These are phyloP conservation scores for Athelia sp. DNA, from an alignment of 1,284 basidiomycete species.

Conservation along the genomic window DNA sequence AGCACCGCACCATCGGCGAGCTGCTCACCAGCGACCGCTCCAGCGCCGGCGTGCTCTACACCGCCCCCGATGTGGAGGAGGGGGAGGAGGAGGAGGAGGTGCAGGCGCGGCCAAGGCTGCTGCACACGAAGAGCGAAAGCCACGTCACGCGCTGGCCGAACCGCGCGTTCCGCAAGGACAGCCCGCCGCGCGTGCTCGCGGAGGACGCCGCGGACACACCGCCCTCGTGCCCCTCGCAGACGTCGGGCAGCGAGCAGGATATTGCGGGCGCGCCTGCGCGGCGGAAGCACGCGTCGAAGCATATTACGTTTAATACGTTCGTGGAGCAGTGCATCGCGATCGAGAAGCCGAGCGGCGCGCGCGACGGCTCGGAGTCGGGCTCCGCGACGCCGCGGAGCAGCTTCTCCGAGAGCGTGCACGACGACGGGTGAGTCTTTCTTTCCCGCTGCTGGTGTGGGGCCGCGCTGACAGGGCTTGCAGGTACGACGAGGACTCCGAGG, in stretches of 20 bases:
- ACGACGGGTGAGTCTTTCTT: constrained; percentile 53
- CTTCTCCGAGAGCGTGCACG: constrained; percentile 33
- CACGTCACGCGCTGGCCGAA: constrained; percentile 56
- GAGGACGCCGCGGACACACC: constrained; percentile 12
- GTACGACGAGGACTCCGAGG: constrained; percentile 27
- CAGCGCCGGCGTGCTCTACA: constrained; percentile 52
- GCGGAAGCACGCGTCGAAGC: constrained; percentile 43
- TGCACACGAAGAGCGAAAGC: constrained; percentile 83
- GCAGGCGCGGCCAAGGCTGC: constrained; percentile 49
- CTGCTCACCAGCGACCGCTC: constrained; percentile 65
- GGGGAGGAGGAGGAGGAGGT: constrained; percentile 19
- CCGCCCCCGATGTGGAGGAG: constrained; percentile 30
- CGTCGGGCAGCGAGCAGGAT: constrained; percentile 23
- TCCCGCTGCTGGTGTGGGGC: not conserved
- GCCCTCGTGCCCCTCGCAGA: constrained; percentile 7
- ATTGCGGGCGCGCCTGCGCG: constrained; percentile 28
- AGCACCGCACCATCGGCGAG: constrained; percentile 91
- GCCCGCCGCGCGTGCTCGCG: constrained; percentile 52
- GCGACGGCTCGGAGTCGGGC: not conserved
- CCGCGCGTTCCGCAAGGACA: constrained; percentile 54
- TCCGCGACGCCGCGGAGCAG: not conserved
- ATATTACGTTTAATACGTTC: constrained; percentile 98
- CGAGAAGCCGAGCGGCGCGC: constrained; percentile 49
- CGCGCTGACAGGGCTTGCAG: constrained; percentile 13
- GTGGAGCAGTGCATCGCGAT: constrained; percentile 98